Base-by-base conservation (phyloP, 495 filamentous ascomycete species). In the Aspergillus panamensis region DNA sequence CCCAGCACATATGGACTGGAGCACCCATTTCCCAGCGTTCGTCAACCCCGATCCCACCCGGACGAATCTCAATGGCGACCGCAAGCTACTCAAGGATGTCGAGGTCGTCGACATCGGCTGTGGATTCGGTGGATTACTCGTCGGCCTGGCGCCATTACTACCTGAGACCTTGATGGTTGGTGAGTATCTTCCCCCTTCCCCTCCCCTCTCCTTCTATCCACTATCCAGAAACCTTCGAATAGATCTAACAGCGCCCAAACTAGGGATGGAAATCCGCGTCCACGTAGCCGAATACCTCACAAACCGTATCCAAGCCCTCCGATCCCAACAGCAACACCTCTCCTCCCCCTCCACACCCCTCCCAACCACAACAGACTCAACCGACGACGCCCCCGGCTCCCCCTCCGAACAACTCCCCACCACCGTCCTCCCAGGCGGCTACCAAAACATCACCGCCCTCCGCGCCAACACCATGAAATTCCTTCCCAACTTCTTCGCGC, bases 391-490 rank as follows among this genome's bases (percentile, higher is more conserved):
- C 45, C 31, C 33, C 10, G 31, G 39, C 39, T 10, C 45, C 44
- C 43, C 51, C 51, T 45, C 51, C 3, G 21, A 43, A 54, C 37
- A 29, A 54, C 7, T 14, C 45, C 40, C 53, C 29, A 57, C 64
- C 9, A 60, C 60, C 29, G 51, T 69, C 47, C 56, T 77, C 39
- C 60, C 73, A 1, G 71, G 71, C 42, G 72, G 75, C 12, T 97
- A 92, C 73, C 87, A 91, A 63, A 97, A 98, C 72, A 87, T 92
- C 58, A 80, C 85, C 47, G 92, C 90, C 56, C 72, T 97, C 42
- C 87, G 94, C 57, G 88, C 88, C 59, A 98, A 98, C 77, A 90
- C 89, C 13, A 98, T 98, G 94, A 97, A 97, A 63, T 97, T 97
- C 76, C 76, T 97, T 14, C 93, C 94, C 40, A 96, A 97, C 69